phyloP scores from a whole-genome alignment of 1,284 basidiomycete species.

The Apiotrichum mycotoxinovorans region DNA sequence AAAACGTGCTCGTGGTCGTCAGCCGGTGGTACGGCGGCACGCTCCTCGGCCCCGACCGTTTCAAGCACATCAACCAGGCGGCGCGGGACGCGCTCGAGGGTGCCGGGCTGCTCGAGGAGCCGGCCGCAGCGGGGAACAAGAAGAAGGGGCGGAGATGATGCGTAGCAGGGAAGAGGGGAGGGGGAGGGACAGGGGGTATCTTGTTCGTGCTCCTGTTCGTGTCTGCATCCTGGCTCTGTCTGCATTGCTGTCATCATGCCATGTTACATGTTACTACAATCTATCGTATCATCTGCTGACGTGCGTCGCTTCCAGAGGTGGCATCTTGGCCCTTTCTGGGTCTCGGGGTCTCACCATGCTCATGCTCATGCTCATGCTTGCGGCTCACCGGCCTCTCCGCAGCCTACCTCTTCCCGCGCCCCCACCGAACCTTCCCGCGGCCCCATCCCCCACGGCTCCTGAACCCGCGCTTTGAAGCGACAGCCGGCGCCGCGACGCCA shows the following conservation, averaged over 20 bases:
- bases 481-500: slow-evolving; percentile 2
- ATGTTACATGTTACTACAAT: slow-evolving; percentile 1
- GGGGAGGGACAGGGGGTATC: background rate
- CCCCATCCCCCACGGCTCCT: background rate
- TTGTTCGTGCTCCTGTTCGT: no score
- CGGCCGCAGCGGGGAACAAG: background rate
- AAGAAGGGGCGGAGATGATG: slow-evolving; percentile 2
- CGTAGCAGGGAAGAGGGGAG: background rate
- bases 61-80: slow-evolving; percentile 88
- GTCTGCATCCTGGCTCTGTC: no score
- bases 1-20: slow-evolving; percentile 76
- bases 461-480: background rate
- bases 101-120: slow-evolving; percentile 69
- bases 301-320: no score
- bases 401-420: background rate
- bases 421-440: slow-evolving; percentile 1
- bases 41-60: slow-evolving; percentile 78
- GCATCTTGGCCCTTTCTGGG: no score
- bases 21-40: slow-evolving; percentile 55
- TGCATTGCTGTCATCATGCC: background rate
- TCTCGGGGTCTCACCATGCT: background rate
- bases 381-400: background rate
- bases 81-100: slow-evolving; percentile 77
- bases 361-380: background rate
- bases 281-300: no score